These are phyloP conservation scores for Clavispora fructus DNA, from an alignment of 805 yeast genomes.

Conservation along the genomic window DNA sequence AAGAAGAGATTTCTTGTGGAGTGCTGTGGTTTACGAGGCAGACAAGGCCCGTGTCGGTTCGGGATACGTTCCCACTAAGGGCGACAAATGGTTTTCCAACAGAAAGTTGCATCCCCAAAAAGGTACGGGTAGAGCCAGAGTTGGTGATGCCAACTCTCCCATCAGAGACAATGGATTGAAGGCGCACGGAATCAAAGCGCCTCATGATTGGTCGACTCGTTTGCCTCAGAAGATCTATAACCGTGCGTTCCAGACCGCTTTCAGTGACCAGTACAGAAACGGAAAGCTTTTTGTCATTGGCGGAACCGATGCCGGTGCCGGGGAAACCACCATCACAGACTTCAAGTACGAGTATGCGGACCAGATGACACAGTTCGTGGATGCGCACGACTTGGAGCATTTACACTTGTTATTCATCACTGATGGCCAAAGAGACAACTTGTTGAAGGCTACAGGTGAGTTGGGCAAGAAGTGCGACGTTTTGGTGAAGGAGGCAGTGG, in stretches of 20 bases:
- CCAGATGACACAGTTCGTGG: slow-evolving; percentile 47
- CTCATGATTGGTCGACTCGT: slow-evolving; percentile 79
- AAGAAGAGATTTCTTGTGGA: slow-evolving; percentile 91
- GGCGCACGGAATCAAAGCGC: slow-evolving; percentile 87
- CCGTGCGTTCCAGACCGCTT: slow-evolving; percentile 73
- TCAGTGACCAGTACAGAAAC: slow-evolving; percentile 71
- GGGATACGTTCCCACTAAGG: slow-evolving; percentile 78
- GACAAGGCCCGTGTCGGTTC: slow-evolving; percentile 88
- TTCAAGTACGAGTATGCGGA: slow-evolving; percentile 37
- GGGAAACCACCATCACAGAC: slow-evolving; percentile 22
- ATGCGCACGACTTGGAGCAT: slow-evolving; percentile 43
- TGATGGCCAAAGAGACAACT: slow-evolving; percentile 52
- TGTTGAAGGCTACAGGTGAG: slow-evolving; percentile 52
- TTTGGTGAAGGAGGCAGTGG: slow-evolving; percentile 68
- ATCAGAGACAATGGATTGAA: slow-evolving; percentile 83
- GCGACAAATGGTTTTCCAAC: slow-evolving; percentile 80
- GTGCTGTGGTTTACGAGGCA: slow-evolving; percentile 87
- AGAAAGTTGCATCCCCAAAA: slow-evolving; percentile 83
- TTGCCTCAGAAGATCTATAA: slow-evolving; percentile 71
- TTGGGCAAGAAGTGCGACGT: slow-evolving; percentile 56
- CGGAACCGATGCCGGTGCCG: slow-evolving; percentile 25
- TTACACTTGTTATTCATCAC: slow-evolving; percentile 66
- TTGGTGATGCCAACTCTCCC: slow-evolving; percentile 94
- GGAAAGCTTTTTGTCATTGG: slow-evolving; percentile 75
- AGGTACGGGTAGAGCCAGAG: slow-evolving; percentile 93